phyloP scores from a whole-genome alignment of 225 moss, liverwort and hornwort genomes.

The Rhytidiadelphus loreus region DNA sequence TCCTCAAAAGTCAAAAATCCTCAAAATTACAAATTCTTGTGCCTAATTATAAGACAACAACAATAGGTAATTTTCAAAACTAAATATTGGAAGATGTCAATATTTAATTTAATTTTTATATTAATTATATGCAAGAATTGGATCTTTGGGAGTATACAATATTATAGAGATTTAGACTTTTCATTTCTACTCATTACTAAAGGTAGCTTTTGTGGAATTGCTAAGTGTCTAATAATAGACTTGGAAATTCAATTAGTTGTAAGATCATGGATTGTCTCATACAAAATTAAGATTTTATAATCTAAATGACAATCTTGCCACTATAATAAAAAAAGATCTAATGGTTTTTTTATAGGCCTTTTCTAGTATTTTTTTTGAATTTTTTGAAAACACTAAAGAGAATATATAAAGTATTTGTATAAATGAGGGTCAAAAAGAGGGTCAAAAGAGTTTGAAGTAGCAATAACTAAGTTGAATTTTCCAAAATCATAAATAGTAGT shows the following conservation, averaged over 20 bases:
- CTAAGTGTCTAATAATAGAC: background rate
- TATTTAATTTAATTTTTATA: background rate
- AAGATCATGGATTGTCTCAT: fast-evolving
- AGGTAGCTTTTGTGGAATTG: background rate
- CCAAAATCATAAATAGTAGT: background rate
- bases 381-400: fast-evolving
- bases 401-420: background rate
- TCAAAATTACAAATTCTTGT: background rate
- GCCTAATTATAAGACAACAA: background rate
- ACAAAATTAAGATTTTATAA: no score
- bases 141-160: background rate
- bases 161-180: background rate
- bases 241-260: background rate
- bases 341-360: background rate
- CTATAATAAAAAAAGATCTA: background rate
- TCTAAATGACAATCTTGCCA: fast-evolving
- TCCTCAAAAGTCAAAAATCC: background rate
- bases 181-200: background rate
- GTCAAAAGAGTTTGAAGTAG: no score
- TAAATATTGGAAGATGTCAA: background rate
- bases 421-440: background rate
- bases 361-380: no score
- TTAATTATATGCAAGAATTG: background rate
- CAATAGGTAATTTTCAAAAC: background rate
- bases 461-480: background rate